Evolutionary conservation across 306 rosid genomes (phyloP), one percentile per base, ranked within the genome.

Genomic region (Potentilla sterilis): DNA sequence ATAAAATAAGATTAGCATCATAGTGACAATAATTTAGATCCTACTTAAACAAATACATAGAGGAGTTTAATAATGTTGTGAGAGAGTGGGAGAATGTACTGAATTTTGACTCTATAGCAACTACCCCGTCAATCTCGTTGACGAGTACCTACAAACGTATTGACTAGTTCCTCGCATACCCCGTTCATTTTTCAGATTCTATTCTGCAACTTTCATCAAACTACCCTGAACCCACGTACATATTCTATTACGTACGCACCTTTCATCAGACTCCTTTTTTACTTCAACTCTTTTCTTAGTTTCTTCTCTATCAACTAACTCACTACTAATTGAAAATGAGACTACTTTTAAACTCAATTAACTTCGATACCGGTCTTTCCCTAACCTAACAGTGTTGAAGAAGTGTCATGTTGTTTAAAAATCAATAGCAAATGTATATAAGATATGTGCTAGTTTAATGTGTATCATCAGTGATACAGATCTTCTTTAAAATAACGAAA

Each of bases 71-170:
- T 58, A 58, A 24, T 22, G 15, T 9, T 21, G 12, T 58, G 62
- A 28, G 62, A 28, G 28, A 28, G 28, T 28, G 28, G 28, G 28
- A 22, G 16, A 58, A 10, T 67, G 78, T 73, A 79, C 82, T 51
- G 75, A 73, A n/a, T 34, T 57, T 62, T n/a, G 49, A 54, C 73
- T 43, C 24, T 6, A 9, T 13, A 12, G 34, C 19, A 22, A 22
- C 15, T 58, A 14, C 42, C 44, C 43, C 70, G 35, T 32, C 74
- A 34, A 54, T 73, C 59, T 34, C 54, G 72, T 54, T 57, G 34
- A 43, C 58, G 43, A 74, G 64, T 48, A 15, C 43, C 71, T 6
- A 28, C 73, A 2, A 63, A 40, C 16, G 22, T 51, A 57, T n/a
- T 22, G 78, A 79, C 78, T 9, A 34, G 9, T 5, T 41, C 62